A percentile compares a stretch with the other conserved stretches of the same genome.
Conservation (phyloP, 2,329 filamentous ascomycete species). For the Aspergillus carbonarius region DNA sequence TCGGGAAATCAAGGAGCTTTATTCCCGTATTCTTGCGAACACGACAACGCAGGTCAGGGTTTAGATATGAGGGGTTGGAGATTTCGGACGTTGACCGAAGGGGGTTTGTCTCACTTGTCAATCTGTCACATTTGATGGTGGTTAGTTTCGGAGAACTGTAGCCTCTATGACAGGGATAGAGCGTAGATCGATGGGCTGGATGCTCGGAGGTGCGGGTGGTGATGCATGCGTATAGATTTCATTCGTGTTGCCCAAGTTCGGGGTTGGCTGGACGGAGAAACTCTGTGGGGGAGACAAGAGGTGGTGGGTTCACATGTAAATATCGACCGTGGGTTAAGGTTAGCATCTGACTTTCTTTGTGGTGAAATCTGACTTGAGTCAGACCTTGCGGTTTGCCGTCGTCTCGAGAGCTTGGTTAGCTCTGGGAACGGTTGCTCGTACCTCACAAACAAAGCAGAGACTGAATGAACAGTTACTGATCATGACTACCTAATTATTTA, state of each 20-base stretch:
- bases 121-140: too few relatives aligned
- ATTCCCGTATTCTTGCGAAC: conserved; percentile 13
- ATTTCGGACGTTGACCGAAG: neutral
- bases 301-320: neutral
- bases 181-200: neutral
- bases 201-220: neutral
- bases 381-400: neutral
- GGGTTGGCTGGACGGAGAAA: neutral
- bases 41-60: too few relatives aligned
- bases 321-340: neutral
- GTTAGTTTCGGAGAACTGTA: neutral
- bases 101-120: too few relatives aligned
- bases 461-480: neutral
- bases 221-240: neutral
- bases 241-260: neutral
- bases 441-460: neutral
- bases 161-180: neutral
- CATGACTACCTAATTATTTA: neutral
- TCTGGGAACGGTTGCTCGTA: too few relatives aligned
- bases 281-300: neutral
- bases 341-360: too few relatives aligned
- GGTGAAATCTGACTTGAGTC: too few relatives aligned
- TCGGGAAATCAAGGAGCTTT: conserved; percentile 31
- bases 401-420: too few relatives aligned
- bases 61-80: neutral